Conservation (phyloP, 2,329 filamentous ascomycete genomes). For the Drechslerella stenobrocha region DNA sequence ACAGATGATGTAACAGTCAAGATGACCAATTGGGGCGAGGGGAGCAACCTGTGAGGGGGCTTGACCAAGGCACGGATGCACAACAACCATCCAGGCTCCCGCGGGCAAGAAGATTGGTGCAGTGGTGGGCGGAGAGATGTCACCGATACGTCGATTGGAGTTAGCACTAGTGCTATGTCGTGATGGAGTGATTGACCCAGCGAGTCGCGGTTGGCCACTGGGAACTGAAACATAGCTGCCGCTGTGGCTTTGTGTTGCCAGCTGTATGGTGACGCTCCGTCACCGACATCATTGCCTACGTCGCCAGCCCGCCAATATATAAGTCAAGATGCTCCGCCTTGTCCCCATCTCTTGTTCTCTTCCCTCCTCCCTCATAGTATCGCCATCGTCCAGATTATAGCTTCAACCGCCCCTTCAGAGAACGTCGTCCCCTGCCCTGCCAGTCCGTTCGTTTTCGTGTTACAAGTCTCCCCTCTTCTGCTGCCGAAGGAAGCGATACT, state of each 20-base stretch:
- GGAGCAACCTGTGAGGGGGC: not conserved
- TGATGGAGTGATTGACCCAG: too few relatives aligned
- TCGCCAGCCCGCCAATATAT: too few relatives aligned
- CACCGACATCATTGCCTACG: too few relatives aligned
- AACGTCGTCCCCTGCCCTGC: too few relatives aligned
- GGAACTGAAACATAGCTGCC: too few relatives aligned
- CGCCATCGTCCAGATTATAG: not conserved
- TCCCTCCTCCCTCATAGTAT: not conserved
- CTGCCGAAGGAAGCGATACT: not conserved
- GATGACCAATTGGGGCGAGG: not conserved
- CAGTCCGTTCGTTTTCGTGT: not conserved
- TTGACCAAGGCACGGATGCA: constrained; percentile 3
- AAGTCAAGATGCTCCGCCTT: not conserved
- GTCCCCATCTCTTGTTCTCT: not conserved
- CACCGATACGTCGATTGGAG: constrained; percentile 1
- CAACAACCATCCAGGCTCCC: not conserved
- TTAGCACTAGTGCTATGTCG: not conserved
- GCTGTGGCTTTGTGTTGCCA: too few relatives aligned
- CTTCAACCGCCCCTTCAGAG: not conserved
- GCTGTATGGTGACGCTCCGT: too few relatives aligned
- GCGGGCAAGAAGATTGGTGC: not conserved
- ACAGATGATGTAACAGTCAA: constrained; percentile 6
- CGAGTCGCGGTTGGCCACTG: too few relatives aligned
- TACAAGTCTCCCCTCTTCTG: not conserved
- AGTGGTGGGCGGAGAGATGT: constrained; percentile 4